Conservation (phyloP, 2,329 filamentous ascomycete species). For the Pseudofabraea citricarpa region DNA sequence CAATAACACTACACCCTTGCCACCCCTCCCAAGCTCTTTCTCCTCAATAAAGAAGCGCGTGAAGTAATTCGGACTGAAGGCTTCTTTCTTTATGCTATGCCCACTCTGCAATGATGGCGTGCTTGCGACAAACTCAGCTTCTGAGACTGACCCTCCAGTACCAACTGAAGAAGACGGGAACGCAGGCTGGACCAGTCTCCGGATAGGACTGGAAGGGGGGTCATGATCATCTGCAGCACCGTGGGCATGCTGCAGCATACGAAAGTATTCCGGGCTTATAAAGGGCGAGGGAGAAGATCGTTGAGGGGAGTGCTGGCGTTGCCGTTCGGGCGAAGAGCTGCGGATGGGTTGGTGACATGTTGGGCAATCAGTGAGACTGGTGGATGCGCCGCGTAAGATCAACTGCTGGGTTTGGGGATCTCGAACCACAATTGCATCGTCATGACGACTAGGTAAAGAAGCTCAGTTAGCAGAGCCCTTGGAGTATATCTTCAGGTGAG, state of each 20-base stretch:
- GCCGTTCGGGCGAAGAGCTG: slow-evolving; percentile 46
- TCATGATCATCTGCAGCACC: slow-evolving; percentile 39
- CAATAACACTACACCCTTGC: slow-evolving; percentile 91
- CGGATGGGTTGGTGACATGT: slow-evolving; percentile 29
- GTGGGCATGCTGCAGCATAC: slow-evolving; percentile 68
- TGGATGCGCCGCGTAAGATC: slow-evolving; percentile 64
- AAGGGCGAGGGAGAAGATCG: no score
- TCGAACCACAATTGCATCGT: slow-evolving; percentile 86
- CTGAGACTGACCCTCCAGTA: slow-evolving; percentile 19
- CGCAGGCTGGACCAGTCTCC: slow-evolving; percentile 34
- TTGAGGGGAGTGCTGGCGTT: slow-evolving; percentile 31
- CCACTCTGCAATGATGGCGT: slow-evolving; percentile 36
- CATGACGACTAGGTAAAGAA: slow-evolving; percentile 94
- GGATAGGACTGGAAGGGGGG: slow-evolving; percentile 47
- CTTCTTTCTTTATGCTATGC: slow-evolving; percentile 76
- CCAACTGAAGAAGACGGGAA: slow-evolving; percentile 16
- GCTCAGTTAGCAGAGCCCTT: no score
- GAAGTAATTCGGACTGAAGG: slow-evolving; percentile 92
- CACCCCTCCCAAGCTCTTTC: slow-evolving; percentile 77
- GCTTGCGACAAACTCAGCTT: slow-evolving; percentile 48
- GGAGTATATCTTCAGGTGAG: no score
- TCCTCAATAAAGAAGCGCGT: slow-evolving; percentile 90
- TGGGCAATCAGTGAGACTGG: slow-evolving; percentile 71
- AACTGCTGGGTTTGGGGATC: slow-evolving; percentile 82
- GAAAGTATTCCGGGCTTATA: slow-evolving; percentile 90